phyloP scores from a whole-genome alignment of 2,329 filamentous ascomycete genomes.

The Microcera coccophila region DNA sequence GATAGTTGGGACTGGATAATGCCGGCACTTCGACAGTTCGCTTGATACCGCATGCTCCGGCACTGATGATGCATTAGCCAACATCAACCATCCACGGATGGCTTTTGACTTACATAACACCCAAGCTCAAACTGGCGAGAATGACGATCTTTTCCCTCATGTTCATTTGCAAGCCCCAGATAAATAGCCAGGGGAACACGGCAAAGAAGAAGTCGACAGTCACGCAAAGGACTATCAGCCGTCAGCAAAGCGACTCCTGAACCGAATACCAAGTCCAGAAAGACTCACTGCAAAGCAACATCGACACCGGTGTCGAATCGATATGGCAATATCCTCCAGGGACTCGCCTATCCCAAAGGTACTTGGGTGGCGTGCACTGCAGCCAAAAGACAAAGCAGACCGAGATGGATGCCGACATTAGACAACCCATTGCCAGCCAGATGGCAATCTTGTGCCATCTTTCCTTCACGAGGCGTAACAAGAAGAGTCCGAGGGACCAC shows the following conservation, averaged over 20 bases:
- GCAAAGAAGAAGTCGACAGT: conserved; percentile 39
- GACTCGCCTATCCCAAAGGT: conserved; percentile 6
- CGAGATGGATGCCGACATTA: conserved; percentile 3
- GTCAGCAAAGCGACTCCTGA: conserved; percentile 3
- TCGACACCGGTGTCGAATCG: conserved; percentile 1
- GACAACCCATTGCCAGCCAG: conserved; percentile 22
- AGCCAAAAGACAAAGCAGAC: conserved; percentile 3
- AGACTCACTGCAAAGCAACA: conserved; percentile 1
- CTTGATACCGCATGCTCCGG: conserved; percentile 29
- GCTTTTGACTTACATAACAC: conserved; percentile 33
- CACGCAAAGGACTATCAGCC: conserved; percentile 18
- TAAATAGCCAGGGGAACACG: conserved; percentile 41
- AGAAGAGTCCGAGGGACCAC: conserved; percentile 33
- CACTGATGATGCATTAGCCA: conserved; percentile 9
- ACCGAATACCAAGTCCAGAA: background rate
- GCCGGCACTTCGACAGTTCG: conserved; percentile 28
- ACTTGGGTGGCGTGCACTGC: conserved; percentile 8
- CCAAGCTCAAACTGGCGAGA: conserved; percentile 39
- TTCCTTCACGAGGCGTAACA: conserved; percentile 31
- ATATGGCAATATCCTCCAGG: conserved; percentile 5
- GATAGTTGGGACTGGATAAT: conserved; percentile 22
- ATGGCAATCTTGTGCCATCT: conserved; percentile 30
- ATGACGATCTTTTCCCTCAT: conserved; percentile 44
- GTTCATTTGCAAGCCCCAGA: conserved; percentile 44
- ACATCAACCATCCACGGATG: no score